A percentile compares a stretch with the other conserved stretches of the same genome.
These are phyloP conservation scores for Dichomitus squalens DNA, from an alignment of 1,284 basidiomycete species.

Conservation along the genomic window DNA sequence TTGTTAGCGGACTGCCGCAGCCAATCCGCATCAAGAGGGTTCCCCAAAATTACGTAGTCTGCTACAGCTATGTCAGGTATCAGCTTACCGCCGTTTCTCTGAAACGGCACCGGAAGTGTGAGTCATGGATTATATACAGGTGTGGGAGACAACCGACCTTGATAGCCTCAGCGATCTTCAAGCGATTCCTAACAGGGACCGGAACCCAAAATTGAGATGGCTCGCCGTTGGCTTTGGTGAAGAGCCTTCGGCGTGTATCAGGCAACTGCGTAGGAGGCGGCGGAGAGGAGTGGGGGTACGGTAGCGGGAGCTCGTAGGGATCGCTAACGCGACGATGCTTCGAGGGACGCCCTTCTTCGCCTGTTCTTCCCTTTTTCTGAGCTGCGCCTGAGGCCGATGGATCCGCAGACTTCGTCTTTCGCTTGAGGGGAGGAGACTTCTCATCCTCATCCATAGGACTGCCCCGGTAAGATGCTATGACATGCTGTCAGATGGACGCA, in stretches of 20 bases:
- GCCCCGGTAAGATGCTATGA: slow-evolving; percentile 1
- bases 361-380: slow-evolving; percentile 4
- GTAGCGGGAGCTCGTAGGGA: slow-evolving; percentile 7
- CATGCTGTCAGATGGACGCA: neutral
- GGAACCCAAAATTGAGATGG: slow-evolving; percentile 30
- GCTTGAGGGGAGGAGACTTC: slow-evolving; percentile 3
- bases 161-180: slow-evolving; percentile 26
- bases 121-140: neutral
- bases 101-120: slow-evolving; percentile 5
- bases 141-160: slow-evolving; percentile 18
- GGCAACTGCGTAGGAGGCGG: slow-evolving; percentile 5
- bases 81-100: slow-evolving; percentile 68
- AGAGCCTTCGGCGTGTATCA: slow-evolving; percentile 11
- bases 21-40: slow-evolving; percentile 43
- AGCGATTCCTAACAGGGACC: slow-evolving; percentile 28
- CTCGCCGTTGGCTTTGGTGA: slow-evolving; percentile 17
- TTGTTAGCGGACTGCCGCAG: slow-evolving; percentile 38
- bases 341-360: slow-evolving; percentile 2
- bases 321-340: slow-evolving; percentile 11
- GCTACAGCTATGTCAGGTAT: slow-evolving; percentile 51
- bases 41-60: slow-evolving; percentile 58
- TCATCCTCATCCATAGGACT: slow-evolving; percentile 15
- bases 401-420: slow-evolving; percentile 4
- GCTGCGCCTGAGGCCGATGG: neutral
- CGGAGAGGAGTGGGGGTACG: slow-evolving; percentile 3